Base-by-base conservation (phyloP, 306 rosid species). In the Mucuna pruriens region DNA sequence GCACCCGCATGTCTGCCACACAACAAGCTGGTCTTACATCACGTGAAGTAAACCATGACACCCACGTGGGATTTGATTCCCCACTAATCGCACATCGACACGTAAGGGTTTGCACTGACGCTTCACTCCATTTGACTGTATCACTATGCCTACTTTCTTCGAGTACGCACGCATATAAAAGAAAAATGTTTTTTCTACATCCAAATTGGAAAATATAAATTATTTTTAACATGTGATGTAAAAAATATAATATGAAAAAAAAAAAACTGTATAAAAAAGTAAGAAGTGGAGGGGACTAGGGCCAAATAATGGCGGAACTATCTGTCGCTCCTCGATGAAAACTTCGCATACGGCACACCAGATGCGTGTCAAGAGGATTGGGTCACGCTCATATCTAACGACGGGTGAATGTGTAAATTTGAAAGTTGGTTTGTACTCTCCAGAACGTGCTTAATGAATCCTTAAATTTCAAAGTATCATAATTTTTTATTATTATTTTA, bases 31-130 rank as follows among this genome's bases (percentile, higher is more conserved):
- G 74, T 79, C 71, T 17, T 36, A 11, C 79, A 58, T 90, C 91
- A 86, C 90, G 90, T 86, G 90, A 88, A 57, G 6, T 1, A 66
- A 83, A 48, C 71, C 63, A 66, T 66, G 68, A 2, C 36, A 16
- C 65, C 68, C 90, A 88, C 90, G 88, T 90, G 92, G 86, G 90
- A 85, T 77, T 83, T 68, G 79, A 74, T 63, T 48, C 5, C 33
- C 15, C 17, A 16, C 86, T 11, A 84, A 82, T 84, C 17, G 20
- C 2, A 36, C 22, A 0, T 0, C 7, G 84, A 82, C 88, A 80
- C 80, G 84, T 79, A 22, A 54, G 1, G 4, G 29, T 6, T 4
- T 2, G 9, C n/a, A 46, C 66, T 45, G 17, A 61, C 63, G 9
- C 20, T 26, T 19, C 75, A 31, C 58, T n/a, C 61, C 31, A 22